A percentile compares a stretch with the other conserved stretches of the same genome.
Conservation (phyloP, 257 asterid genomes). For the Solanum microdontum region DNA sequence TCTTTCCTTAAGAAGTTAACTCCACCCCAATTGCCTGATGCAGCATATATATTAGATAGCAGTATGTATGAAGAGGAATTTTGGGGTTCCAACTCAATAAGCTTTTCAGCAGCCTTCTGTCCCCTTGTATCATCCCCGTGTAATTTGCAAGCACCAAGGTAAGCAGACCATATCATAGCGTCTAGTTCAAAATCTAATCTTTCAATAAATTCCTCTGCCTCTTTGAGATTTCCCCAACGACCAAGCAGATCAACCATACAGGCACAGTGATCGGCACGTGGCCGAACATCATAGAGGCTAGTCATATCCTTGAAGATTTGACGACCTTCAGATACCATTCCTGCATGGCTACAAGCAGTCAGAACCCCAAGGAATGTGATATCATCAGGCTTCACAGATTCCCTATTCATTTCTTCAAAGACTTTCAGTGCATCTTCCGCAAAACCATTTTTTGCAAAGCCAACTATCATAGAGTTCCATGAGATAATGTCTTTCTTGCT, state of each 20-base stretch:
- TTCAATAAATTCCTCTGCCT: slow-evolving; percentile 67
- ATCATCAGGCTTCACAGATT: slow-evolving; percentile 52
- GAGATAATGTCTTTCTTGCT: slow-evolving; percentile 52
- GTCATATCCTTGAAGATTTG: slow-evolving; percentile 46
- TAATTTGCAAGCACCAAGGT: slow-evolving; percentile 74
- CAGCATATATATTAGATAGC: slow-evolving; percentile 76
- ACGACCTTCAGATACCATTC: slow-evolving; percentile 66
- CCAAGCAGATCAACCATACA: slow-evolving; percentile 88
- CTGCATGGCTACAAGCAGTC: slow-evolving; percentile 89
- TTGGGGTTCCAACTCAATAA: slow-evolving; percentile 61
- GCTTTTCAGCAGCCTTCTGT: slow-evolving; percentile 62
- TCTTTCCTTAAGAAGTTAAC: slow-evolving; percentile 46
- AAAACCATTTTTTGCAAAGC: slow-evolving; percentile 73
- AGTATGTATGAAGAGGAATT: slow-evolving; percentile 63
- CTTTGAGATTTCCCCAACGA: slow-evolving; percentile 74
- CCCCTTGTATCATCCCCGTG: slow-evolving; percentile 82
- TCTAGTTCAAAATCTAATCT: slow-evolving; percentile 44
- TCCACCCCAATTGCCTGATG: slow-evolving; percentile 72
- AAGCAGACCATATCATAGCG: slow-evolving; percentile 77
- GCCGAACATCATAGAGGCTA: slow-evolving; percentile 33
- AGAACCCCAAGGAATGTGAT: slow-evolving; percentile 83
- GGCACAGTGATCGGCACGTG: slow-evolving; percentile 66
- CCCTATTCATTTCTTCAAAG: slow-evolving; percentile 61
- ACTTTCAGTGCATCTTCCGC: slow-evolving; percentile 50
- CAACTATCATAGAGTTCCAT: slow-evolving; percentile 91